Conservation (phyloP, 306 rosid genomes). For the Cucumis melo region DNA sequence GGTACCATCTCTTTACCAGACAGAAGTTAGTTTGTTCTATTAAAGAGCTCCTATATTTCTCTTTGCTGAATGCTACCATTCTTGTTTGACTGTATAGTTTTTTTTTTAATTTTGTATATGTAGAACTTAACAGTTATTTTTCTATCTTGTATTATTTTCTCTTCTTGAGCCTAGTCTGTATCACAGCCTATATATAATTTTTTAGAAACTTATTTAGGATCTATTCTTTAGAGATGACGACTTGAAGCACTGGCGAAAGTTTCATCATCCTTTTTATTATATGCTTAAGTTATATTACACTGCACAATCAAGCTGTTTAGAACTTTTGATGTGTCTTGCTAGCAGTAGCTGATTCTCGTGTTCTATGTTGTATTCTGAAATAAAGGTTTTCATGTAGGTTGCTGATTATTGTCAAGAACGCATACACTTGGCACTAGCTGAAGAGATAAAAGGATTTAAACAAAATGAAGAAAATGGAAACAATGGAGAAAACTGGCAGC, state of each 20-base stretch:
- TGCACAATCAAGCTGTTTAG: background rate
- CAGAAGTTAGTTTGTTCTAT: background rate
- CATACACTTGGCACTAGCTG: conserved; percentile 36
- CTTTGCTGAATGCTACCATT: background rate
- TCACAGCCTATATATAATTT: background rate
- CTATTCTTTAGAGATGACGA: background rate
- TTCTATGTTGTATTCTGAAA: conserved; percentile 3
- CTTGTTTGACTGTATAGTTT: background rate
- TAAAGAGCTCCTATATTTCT: background rate
- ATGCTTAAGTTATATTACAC: background rate
- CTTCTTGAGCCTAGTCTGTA: background rate
- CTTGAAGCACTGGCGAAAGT: background rate
- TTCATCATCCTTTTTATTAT: background rate
- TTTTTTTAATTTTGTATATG: background rate
- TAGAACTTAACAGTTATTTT: background rate
- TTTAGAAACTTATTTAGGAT: background rate
- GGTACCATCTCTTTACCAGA: conserved; percentile 16
- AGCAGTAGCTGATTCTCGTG: background rate
- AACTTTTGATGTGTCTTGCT: background rate
- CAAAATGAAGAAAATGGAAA: conserved; percentile 14
- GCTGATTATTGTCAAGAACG: conserved; percentile 44
- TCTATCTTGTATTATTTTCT: background rate
- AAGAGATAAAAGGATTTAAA: conserved; percentile 23
- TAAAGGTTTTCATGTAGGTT: conserved; percentile 25
- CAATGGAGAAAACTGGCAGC: conserved; percentile 17